Evolutionary conservation across 176 grass and related monocot genomes (phyloP).

Genomic region (Zizania latifolia): DNA sequence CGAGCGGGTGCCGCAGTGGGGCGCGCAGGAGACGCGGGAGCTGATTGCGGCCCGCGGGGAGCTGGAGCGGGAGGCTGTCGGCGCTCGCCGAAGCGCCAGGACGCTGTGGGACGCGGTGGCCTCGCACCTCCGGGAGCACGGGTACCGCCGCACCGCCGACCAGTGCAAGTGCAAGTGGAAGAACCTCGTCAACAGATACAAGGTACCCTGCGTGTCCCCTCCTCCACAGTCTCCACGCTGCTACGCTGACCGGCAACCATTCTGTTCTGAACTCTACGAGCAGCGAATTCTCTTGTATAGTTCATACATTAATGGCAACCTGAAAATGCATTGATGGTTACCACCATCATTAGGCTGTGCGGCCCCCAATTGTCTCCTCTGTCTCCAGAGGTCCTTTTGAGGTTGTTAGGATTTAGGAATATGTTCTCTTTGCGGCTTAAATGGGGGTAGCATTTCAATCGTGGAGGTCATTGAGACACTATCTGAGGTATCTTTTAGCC

Average conservation of each 20-base stretch:
- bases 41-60: conserved; percentile 63
- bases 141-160: conserved; percentile 68
- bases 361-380: not conserved
- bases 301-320: not conserved
- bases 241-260: not conserved
- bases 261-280: not conserved
- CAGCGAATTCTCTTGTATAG: not conserved
- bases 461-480: not conserved
- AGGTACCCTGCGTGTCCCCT: conserved; percentile 31
- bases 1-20: conserved; percentile 74
- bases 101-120: conserved; percentile 79
- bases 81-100: conserved; percentile 54
- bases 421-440: not conserved
- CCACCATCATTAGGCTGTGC: not conserved
- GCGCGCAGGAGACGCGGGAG: conserved; percentile 72
- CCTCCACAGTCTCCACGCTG: not conserved
- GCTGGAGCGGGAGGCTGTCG: conserved; percentile 52
- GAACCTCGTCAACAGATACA: conserved; percentile 89
- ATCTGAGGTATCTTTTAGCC: not conserved
- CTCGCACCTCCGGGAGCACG: conserved; percentile 38
- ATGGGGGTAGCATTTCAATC: not conserved
- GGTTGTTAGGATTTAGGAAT: not conserved
- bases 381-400: not conserved
- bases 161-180: conserved; percentile 99
- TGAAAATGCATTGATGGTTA: not conserved